Evolutionary conservation across 164 flowering plant species (phyloP), one percentile per base, ranked within the genome.

Genomic region (Stephania japonica): DNA sequence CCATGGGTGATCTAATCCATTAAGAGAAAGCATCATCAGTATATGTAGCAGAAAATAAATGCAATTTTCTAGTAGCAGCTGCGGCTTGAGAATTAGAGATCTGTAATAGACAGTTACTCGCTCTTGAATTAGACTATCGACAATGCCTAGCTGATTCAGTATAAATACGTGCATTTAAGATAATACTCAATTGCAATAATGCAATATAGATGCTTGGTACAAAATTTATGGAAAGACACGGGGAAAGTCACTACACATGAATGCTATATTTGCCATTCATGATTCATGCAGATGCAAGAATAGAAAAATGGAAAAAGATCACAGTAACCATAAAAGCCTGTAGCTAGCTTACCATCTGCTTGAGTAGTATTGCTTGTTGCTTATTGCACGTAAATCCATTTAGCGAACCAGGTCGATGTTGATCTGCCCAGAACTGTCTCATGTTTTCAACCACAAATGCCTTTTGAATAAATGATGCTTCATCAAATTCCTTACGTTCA

Each of bases 381-480:
- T 86, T 90, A 81, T 87, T 89, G 82, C 89, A 89, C 72, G 77
- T 85, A 84, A 90, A 90, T 66, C 87, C 90, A 84, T 74, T 77
- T 75, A 90, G 79, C 1, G 91, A 86, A 76, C 64, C 74, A 24
- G 96, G 96, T 74, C 73, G 88, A 80, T 90, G 80, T 73, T 86
- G 86, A 73, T 89, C 92, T 67, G 90, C 93, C 93, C 93, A 91
- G 63, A 89, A 87, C 32, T 79, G 87, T 71, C 89, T 86, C 71
- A 89, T 77, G 61, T 75, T 81, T 78, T 91, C 91, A 38, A 87
- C 89, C 67, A 91, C 91, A 70, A 84, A 72, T 42, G 91, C 90
- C 83, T 83, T 89, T 79, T 81, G 83, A 70, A 91, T 91, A 70
- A 80, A 87, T 26, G 84, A 77, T 68, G 89, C 76, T 75, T 91